These are phyloP conservation scores for Ormosia emarginata DNA, from an alignment of 306 rosid species.

Conservation along the genomic window DNA sequence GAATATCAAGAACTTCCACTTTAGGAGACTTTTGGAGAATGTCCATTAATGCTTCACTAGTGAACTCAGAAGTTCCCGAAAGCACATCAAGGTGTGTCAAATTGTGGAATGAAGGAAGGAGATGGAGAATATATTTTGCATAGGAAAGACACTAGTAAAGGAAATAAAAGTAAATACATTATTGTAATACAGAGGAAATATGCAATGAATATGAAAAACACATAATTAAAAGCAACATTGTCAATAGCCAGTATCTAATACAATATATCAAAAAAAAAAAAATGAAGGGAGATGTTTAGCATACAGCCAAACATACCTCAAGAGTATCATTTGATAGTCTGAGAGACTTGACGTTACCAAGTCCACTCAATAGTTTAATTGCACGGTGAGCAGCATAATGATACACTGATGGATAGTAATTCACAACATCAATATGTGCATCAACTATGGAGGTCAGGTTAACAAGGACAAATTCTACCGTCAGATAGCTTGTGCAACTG, in stretches of 20 bases:
- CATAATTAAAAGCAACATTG: not conserved
- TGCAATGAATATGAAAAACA: not conserved
- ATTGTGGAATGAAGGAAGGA: constrained; percentile 10
- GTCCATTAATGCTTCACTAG: not conserved
- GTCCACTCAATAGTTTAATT: constrained; percentile 3
- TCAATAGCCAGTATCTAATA: not conserved
- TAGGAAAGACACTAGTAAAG: not conserved
- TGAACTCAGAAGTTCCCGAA: not conserved
- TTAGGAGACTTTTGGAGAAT: constrained; percentile 27
- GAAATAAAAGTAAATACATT: not conserved
- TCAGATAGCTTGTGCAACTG: not conserved
- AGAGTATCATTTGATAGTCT: not conserved
- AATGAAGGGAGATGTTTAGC: not conserved
- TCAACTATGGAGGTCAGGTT: constrained; percentile 10
- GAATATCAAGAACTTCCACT: constrained; percentile 5
- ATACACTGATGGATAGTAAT: not conserved
- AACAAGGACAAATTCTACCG: not conserved
- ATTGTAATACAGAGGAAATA: not conserved
- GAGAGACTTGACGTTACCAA: constrained; percentile 9
- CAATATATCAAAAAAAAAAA: not conserved
- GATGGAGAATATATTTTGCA: not conserved
- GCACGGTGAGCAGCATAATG: not conserved
- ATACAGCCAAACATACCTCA: not conserved
- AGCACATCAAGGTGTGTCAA: constrained; percentile 1
- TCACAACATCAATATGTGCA: not conserved